A percentile compares a stretch with the other conserved stretches of the same genome.
These are phyloP conservation scores for Ochromonas danica DNA, from an alignment of 108 stramenopile species.

Conservation along the genomic window DNA sequence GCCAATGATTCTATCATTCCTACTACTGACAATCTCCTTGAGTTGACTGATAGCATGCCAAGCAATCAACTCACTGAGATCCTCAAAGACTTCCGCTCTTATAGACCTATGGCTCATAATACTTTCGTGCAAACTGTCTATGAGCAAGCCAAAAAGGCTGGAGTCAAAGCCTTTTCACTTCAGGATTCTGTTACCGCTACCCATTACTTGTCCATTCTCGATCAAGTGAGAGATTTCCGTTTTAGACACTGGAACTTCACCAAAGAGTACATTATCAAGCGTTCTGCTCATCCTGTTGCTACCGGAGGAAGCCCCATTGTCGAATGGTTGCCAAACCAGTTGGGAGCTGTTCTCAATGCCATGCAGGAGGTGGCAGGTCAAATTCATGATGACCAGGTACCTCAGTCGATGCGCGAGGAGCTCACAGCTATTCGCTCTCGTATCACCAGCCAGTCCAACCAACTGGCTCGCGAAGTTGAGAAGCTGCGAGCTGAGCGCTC, in stretches of 20 bases:
- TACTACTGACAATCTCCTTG: not conserved
- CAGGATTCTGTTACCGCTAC: not conserved
- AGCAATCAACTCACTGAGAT: not conserved
- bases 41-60: not conserved
- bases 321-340: not conserved
- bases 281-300: not conserved
- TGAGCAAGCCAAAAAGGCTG: not conserved
- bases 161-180: not conserved
- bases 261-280: not conserved
- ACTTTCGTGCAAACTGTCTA: not conserved
- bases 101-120: not conserved
- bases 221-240: not conserved
- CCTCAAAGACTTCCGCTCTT: not conserved
- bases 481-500: too few species aligned
- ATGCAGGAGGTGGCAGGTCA: not conserved
- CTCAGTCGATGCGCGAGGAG: not conserved
- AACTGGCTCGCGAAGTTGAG: not conserved
- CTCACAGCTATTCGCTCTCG: not conserved
- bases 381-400: not conserved
- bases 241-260: not conserved
- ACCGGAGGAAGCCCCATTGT: slow-evolving; percentile 1
- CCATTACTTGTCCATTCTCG: not conserved
- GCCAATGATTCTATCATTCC: slow-evolving; percentile 1
- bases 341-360: not conserved
- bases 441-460: not conserved